Evolutionary conservation across 768 basidiomycete genomes (phyloP).

Genomic region (Lentinula edodes): DNA sequence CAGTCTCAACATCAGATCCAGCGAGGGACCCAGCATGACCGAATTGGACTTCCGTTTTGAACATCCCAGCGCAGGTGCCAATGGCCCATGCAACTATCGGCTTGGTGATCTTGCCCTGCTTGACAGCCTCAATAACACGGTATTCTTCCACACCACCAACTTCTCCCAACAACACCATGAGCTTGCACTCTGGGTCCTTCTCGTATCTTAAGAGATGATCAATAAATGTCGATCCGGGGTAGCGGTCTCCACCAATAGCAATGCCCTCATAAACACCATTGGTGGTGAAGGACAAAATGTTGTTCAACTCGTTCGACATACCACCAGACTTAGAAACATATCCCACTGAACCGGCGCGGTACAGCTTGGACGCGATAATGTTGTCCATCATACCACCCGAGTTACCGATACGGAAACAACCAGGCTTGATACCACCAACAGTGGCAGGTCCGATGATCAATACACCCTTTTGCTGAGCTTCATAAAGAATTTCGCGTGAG

Average conservation of each 20-base stretch:
- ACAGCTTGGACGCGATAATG: conserved; percentile 97
- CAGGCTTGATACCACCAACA: conserved; percentile 99
- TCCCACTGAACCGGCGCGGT: conserved; percentile 94
- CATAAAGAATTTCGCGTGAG: conserved; percentile 91
- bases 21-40: conserved; percentile 99
- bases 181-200: conserved; percentile 95
- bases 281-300: conserved; percentile 93
- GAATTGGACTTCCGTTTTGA: conserved; percentile 98
- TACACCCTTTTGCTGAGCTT: conserved; percentile 79
- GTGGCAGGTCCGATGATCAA: conserved; percentile 91
- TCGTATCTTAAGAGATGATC: conserved; percentile 98
- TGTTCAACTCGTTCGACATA: conserved; percentile 99
- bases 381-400: conserved; percentile 99
- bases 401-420: conserved; percentile 99
- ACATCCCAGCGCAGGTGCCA: conserved; percentile 99
- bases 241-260: conserved; percentile 98
- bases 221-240: conserved; percentile 98
- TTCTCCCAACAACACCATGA: conserved; percentile 98
- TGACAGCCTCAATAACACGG: conserved; percentile 97
- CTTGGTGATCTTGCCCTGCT: conserved; percentile 89
- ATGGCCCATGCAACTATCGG: conserved; percentile 99
- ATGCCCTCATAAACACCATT: conserved; percentile 99
- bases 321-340: conserved; percentile 99
- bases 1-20: conserved; percentile 95
- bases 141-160: conserved; percentile 99